Evolutionary conservation across 1,139 yeast species (phyloP), one percentile per base, ranked within the genome.

Genomic region (Protomyces lactucae-debilis): DNA sequence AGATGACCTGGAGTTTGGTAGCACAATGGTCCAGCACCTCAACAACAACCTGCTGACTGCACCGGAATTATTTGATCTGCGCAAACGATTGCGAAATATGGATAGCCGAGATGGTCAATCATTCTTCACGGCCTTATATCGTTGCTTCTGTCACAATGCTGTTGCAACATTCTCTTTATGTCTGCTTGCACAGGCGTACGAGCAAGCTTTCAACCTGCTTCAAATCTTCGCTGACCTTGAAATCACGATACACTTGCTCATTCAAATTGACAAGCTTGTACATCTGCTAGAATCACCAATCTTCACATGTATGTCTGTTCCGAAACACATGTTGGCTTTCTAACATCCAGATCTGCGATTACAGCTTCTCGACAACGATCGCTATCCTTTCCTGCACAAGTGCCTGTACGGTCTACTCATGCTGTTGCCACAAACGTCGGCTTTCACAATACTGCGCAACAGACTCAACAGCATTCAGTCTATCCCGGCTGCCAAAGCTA

Each of bases 351-450:
- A 69, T 71, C 79, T 93, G 68, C 81, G 99, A 68, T 78, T 95
- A 67, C 97, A 93, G 74, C 78, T 95, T 32, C 78, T 95, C 63
- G 96, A 91, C 72, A 97, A 97, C 0, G 90, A 86, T 61, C 84
- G 83, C 70, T 83, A 88, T 72, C 96, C 96, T 0, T 88, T 82
- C 71, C 77, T 95, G 52, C 89, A 87, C 80, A 90, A 91, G 73
- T 88, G 96, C 57, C 80, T 95, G 37, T 95, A 91, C 73, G 99
- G 99, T 0, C 82, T 95, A 57, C 79, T 95, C 66, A 95, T 95
- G 99, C 81, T 95, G 4, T 77, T 95, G 63, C 99, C 99, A 0
- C 99, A 95, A 73, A 89, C 97, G 0, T 83, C 90, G n/a, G 96
- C 99, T 0, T 95, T 90, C 74, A 85, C 83, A 25, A 85, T 88